Conservation (phyloP, 768 basidiomycete species). For the Podaxis sp. region DNA sequence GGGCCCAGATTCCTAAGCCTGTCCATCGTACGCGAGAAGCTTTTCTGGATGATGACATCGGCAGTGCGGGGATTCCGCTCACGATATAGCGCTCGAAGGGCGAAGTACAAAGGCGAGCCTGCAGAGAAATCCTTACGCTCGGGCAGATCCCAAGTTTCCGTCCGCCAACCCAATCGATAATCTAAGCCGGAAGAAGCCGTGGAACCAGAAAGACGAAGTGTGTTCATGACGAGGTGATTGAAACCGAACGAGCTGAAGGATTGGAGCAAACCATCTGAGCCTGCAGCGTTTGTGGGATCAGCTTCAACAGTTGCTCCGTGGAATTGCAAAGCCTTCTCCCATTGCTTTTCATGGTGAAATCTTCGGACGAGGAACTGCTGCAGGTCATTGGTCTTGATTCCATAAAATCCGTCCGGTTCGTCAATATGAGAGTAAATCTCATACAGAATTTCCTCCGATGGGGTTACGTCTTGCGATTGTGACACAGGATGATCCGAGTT, state of each 20-base stretch:
- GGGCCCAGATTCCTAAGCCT: conserved; percentile 64
- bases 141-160: conserved; percentile 93
- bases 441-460: conserved; percentile 74
- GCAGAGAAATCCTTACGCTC: conserved; percentile 46
- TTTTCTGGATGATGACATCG: conserved; percentile 45
- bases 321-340: conserved; percentile 87
- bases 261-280: conserved; percentile 66
- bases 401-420: conserved; percentile 98
- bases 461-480: conserved; percentile 25
- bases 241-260: conserved; percentile 91
- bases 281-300: conserved; percentile 36
- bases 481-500: conserved; percentile 47
- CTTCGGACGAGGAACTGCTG: conserved; percentile 77
- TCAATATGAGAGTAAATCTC: conserved; percentile 94
- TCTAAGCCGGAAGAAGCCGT: conserved; percentile 46
- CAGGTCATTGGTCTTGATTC: conserved; percentile 79
- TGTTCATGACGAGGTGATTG: conserved; percentile 76
- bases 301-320: conserved; percentile 85
- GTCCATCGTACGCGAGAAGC: conserved; percentile 59
- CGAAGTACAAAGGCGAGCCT: conserved; percentile 68
- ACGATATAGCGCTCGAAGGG: conserved; percentile 79
- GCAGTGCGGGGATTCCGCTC: conserved; percentile 59
- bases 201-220: conserved; percentile 47
- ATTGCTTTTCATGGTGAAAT: conserved; percentile 90
- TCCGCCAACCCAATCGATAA: conserved; percentile 90